Base-by-base conservation (phyloP, 108 stramenopile species). In the Cyclostephanos tholiformis region DNA sequence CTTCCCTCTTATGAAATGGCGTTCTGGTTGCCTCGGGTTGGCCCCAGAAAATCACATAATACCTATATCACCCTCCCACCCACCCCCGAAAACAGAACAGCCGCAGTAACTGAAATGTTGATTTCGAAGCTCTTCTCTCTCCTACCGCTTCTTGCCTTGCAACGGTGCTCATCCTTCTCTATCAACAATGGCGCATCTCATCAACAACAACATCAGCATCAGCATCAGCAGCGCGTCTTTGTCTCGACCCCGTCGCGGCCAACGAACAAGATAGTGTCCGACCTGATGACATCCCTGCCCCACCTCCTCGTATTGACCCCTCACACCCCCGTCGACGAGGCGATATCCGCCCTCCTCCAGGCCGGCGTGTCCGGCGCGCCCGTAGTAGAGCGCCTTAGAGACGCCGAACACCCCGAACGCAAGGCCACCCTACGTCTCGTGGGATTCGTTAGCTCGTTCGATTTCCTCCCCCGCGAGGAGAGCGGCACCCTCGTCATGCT, bases 321-420 rank as follows among this genome's bases (percentile, higher is more conserved):
- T 0, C 50, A 65, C 52, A 77, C 75, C 14, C 41, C 80, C 20
- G 76, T 81, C 48, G 80, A 81, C 27, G 80, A 81, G 57, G 80
- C 80, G 17, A 77, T 81, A 6, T 68, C 71, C 30, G 44, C 22
- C n/a, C 63, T 81, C 12, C 71, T 81, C 41, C 41, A 41, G 3
- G 76, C 70, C 32, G 80, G 80, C 17, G 76, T 81, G 19, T 81
- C 80, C 11, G 80, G 80, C 0, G 80, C 80, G 0, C 80, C 80
- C 6, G 80, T 81, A 0, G 63, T 81, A 6, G 80, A 81, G 49
- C 80, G 76, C n/a, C 71, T 79, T 41, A 61, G 68, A 20, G 66
- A 35, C 32, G 67, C 69, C n/a, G 69, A 70, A 1, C 44, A 46
- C 16, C 44, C 25, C 39, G 67, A 52, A n/a, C 55, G 52, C 12